phyloP scores from a whole-genome alignment of 2,329 filamentous ascomycete genomes.

The Talaromyces sp. region DNA sequence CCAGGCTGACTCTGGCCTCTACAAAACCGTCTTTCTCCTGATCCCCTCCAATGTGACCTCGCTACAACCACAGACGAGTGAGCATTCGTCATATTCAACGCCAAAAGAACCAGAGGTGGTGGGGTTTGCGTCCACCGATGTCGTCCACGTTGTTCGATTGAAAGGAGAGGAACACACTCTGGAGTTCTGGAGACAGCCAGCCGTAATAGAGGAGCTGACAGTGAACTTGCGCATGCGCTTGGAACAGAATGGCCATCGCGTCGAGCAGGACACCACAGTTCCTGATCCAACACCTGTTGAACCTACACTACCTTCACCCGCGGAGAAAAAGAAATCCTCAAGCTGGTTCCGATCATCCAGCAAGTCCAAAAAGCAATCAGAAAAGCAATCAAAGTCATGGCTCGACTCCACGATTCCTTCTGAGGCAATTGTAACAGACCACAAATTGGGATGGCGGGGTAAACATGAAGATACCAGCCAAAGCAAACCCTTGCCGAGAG shows the following conservation, averaged over 20 bases:
- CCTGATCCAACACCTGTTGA: not conserved
- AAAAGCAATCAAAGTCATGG: constrained; percentile 13
- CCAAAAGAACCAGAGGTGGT: constrained; percentile 27
- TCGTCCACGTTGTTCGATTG: constrained; percentile 35
- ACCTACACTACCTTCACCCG: not conserved
- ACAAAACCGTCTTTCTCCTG: constrained; percentile 40
- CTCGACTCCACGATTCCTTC: constrained; percentile 5
- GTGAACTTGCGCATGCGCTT: constrained; percentile 26
- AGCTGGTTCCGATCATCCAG: constrained; percentile 6
- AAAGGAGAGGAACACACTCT: constrained; percentile 34
- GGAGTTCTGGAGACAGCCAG: constrained; percentile 40
- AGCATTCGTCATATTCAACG: constrained; percentile 11
- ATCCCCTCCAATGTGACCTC: constrained; percentile 39
- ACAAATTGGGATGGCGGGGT: constrained; percentile 25
- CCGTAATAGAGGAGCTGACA: constrained; percentile 37
- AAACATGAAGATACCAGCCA: constrained; percentile 11
- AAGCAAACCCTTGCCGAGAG: constrained; percentile 12
- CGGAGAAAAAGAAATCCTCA: constrained; percentile 3
- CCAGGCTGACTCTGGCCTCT: constrained; percentile 37
- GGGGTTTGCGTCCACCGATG: constrained; percentile 35
- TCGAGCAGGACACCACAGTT: constrained; percentile 9
- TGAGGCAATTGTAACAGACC: constrained; percentile 19
- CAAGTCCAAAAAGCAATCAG: constrained; percentile 12
- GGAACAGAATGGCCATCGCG: constrained; percentile 14
- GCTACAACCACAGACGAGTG: constrained; percentile 16